Base-by-base conservation (phyloP, 2,329 filamentous ascomycete species). In the Sclerotinia borealis region DNA sequence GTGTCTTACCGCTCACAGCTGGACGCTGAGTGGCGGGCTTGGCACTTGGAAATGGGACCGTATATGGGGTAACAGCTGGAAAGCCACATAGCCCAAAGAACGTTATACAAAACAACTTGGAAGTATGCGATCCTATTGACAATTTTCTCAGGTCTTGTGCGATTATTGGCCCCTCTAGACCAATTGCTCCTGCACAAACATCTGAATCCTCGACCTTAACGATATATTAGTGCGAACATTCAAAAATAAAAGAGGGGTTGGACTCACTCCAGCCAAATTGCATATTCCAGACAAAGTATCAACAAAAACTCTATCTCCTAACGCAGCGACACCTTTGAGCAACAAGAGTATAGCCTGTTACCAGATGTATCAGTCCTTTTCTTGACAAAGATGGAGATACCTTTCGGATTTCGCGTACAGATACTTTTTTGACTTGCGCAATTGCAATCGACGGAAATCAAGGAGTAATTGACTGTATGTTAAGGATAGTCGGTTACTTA, bases 101-200 rank as follows among this genome's bases (percentile, higher is more conserved):
- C 10, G 79, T 79, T 37, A 79, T 76, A 69, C 83, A 86, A 48
- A 85, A 79, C 6, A 81, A 74, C 34, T 81, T 72, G 25, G 83
- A 79, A 0, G 81, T 81, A 62, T 77, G 77, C 9, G 82, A 83
- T 1, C 78, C 77, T 22, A 84, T 70, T 7, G 69, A 71, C 66
- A 85, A 77, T 13, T 78, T 73, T 52, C 80, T 76, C n/a, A 86
- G 69, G 13, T 76, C 76, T 45, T 79, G 75, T 39, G 83, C 81
- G 34, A 85, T 72, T 59, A 84, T 79, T 6, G 83, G 82, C 0
- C 81, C 83, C 70, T 86, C 82, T 0, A 77, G 76, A 3, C 74
- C 75, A 41, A 85, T 77, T 17, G 80, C 74, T 5, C 84, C 84
- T 3, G 78, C 75, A 63, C 68, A 62, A 29, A 68, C 66, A 63